Percentiles rank a stretch among this genome's conserved stretches.
Evolutionary conservation across 2,329 filamentous ascomycete genomes (phyloP).

Genomic region (Metarhizium album): DNA sequence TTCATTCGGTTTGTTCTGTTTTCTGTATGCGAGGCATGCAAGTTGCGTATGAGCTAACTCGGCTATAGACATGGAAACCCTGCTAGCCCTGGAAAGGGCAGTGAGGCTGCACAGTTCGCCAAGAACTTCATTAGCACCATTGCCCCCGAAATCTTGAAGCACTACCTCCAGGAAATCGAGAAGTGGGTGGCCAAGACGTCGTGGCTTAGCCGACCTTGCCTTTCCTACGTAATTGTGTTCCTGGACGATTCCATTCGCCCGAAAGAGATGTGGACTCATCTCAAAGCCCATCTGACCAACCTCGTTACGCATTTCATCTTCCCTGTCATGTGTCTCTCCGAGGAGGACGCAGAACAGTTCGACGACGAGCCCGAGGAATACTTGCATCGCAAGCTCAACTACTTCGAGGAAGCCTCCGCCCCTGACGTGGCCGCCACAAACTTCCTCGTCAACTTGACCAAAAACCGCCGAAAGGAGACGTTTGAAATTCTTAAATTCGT

Average conservation of each 20-base stretch:
- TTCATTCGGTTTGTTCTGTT: constrained; percentile 62
- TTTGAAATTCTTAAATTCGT: constrained; percentile 92
- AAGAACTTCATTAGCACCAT: constrained; percentile 87
- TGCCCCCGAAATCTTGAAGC: constrained; percentile 90
- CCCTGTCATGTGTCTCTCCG: constrained; percentile 82
- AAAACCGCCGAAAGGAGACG: constrained; percentile 88
- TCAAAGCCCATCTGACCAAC: constrained; percentile 88
- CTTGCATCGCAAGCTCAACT: constrained; percentile 92
- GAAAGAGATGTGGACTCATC: constrained; percentile 90
- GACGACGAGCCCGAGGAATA: constrained; percentile 93
- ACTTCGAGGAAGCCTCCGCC: constrained; percentile 91
- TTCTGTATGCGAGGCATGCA: background rate
- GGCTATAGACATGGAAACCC: constrained; percentile 75
- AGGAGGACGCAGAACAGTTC: constrained; percentile 90
- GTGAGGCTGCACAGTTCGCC: constrained; percentile 71
- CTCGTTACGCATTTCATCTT: constrained; percentile 92
- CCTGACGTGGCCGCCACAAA: constrained; percentile 94
- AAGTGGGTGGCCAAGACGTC: constrained; percentile 92
- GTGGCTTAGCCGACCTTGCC: constrained; percentile 88
- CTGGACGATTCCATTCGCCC: constrained; percentile 96
- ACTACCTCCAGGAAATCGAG: constrained; percentile 89
- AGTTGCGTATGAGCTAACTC: background rate
- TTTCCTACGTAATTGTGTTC: constrained; percentile 90
- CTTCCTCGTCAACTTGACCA: constrained; percentile 89
- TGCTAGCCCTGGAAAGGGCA: constrained; percentile 58